Base-by-base conservation (phyloP, 1,284 basidiomycete genomes). In the Lentinula novae-zelandiae region DNA sequence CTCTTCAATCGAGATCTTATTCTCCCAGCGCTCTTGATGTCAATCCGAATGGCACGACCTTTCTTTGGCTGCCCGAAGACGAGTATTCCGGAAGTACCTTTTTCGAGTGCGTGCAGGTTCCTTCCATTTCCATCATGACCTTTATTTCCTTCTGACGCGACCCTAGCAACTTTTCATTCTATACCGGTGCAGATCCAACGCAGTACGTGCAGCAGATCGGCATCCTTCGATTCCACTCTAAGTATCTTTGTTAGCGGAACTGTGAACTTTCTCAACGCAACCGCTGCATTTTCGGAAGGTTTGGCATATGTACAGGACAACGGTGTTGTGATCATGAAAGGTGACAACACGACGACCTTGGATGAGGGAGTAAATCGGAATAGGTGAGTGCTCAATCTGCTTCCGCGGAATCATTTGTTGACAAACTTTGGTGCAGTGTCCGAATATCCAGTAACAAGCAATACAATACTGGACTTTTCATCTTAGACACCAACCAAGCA, bases 261-360 rank as follows among this genome's bases (percentile, higher is more conserved):
- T 58, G 86, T 89, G 60, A 88, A 83, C 57, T 89, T 86, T 68
- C 79, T 85, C 50, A 73, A 84, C 66, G 64, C 70, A 53, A 68
- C 71, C 27, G 76, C 73, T 44, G 85, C 86, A 9, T 78, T 82
- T 66, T 69, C 72, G 15, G 66, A 75, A 44, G 73, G 75, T 39
- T 75, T 88, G 7, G 79, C 78, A 5, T 88, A 78, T 68, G 79
- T 87, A 15, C 76, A 78, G 33, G 75, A 78, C 15, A 75, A 87
- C 67, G 80, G 79, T 33, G 79, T 78, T 48, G 86, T 87, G 27
- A 78, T 90, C 33, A 91, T 91, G 88, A 84, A 86, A 67, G 87
- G 86, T 10, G 89, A 91, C 62, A 79, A 90, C 66, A 84, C 79
- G 0, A 85, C 80, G 15, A 73, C 71, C 71, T 70, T 91, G 51